Percentiles rank a stretch among this genome's conserved stretches.
phyloP scores from a whole-genome alignment of 2,329 filamentous ascomycete species.

The Teratosphaeria viscida region DNA sequence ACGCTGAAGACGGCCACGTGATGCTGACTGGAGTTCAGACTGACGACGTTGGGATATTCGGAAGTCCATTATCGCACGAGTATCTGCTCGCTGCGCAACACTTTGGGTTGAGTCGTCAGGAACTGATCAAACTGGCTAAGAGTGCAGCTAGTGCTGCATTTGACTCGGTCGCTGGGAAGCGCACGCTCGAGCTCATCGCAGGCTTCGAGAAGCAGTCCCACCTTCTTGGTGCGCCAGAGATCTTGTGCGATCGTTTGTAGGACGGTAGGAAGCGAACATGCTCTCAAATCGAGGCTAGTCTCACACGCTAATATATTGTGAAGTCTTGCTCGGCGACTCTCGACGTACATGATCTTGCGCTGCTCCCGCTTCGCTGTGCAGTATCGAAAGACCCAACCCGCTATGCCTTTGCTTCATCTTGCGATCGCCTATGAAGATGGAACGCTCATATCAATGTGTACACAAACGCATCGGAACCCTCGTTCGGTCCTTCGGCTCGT shows the following conservation, averaged over 20 bases:
- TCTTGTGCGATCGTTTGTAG: background rate
- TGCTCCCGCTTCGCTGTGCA: background rate
- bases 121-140: constrained; percentile 47
- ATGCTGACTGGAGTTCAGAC: constrained; percentile 45
- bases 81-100: constrained; percentile 48
- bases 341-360: background rate
- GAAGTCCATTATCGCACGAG: constrained; percentile 65
- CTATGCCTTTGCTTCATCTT: background rate
- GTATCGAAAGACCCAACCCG: background rate
- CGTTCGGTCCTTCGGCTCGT: background rate
- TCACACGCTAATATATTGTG: background rate
- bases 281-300: background rate
- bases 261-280: too few relatives aligned
- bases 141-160: constrained; percentile 58
- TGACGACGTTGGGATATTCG: constrained; percentile 75
- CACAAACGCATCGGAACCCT: background rate
- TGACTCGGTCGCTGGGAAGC: constrained; percentile 50
- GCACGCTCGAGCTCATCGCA: constrained; percentile 45
- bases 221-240: background rate
- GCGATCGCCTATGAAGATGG: background rate
- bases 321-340: background rate
- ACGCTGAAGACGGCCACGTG: constrained; percentile 9
- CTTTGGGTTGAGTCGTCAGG: constrained; percentile 17
- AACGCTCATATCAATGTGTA: background rate
- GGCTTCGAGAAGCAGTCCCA: constrained; percentile 7